Percentiles rank a stretch among this genome's conserved stretches.
These are phyloP conservation scores for Trichophyton schoenleinii DNA, from an alignment of 2,329 filamentous ascomycete genomes.

Conservation along the genomic window DNA sequence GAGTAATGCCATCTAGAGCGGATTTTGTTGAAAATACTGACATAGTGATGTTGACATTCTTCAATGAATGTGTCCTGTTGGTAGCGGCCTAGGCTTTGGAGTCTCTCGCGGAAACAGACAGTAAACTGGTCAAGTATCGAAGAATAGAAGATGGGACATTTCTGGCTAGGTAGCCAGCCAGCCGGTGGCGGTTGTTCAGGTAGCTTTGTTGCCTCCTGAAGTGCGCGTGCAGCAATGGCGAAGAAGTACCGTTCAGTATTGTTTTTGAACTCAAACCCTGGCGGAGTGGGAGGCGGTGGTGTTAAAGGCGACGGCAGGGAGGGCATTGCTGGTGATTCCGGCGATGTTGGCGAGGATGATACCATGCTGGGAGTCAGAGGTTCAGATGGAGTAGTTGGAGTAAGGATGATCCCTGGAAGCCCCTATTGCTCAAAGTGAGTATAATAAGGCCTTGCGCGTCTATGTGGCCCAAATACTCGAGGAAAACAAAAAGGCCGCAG, in stretches of 20 bases:
- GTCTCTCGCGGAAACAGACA: slow-evolving; percentile 7
- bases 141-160: slow-evolving; percentile 11
- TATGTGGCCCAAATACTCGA: neutral
- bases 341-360: neutral
- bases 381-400: neutral
- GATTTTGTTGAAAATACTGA: slow-evolving; percentile 14
- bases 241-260: slow-evolving; percentile 6
- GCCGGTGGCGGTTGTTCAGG: slow-evolving; percentile 12
- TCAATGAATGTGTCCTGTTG: slow-evolving; percentile 5
- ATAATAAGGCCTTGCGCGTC: too few relatives aligned
- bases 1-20: slow-evolving; percentile 12
- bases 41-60: slow-evolving; percentile 12
- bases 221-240: slow-evolving; percentile 12
- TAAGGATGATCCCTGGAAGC: neutral
- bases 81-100: slow-evolving; percentile 3
- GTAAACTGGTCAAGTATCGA: slow-evolving; percentile 11
- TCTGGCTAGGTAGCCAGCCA: slow-evolving; percentile 12
- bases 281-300: neutral
- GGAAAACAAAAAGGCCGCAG: neutral
- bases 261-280: neutral
- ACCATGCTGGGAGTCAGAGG: neutral
- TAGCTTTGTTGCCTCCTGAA: slow-evolving; percentile 13
- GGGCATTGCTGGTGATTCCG: too few relatives aligned
- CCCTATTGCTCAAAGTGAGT: neutral
- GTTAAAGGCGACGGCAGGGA: neutral